Base-by-base conservation (phyloP, 345 rosid species). In the Syzygium jambos region DNA sequence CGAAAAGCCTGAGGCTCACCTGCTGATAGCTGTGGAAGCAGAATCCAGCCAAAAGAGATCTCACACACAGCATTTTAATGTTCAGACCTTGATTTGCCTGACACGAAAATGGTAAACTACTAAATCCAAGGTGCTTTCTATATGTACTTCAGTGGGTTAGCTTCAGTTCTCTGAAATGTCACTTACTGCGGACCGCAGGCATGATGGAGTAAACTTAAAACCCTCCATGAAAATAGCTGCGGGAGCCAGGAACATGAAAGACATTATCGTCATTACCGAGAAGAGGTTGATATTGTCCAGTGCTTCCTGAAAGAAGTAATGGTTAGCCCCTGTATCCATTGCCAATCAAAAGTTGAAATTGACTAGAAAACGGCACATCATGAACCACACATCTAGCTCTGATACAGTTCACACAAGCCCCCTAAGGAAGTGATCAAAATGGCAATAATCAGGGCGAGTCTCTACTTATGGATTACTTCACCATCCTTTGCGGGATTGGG, bases 201-300 rank as follows among this genome's bases (percentile, higher is more conserved):
- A 92, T 1, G 97, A 91, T 84, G 96, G 99, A 82, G 94, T 92
- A 82, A 96, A 88, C 93, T 94, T 95, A 82, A 90, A 38, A 30
- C 98, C 98, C 86, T 96, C 98, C 21, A 93, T 54, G 86, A 91
- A 87, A 90, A 95, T 86, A 55, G 98, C 98, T 10, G 91, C 34
- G 22, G 99, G 99, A 88, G 91, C 94, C 92, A 95, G 86, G 55
- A 96, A 90, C 65, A 91, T 86, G 86, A 96, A 95, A 52, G 97
- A 95, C 53, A 95, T 93, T 5, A 95, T 88, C 9, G 98, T 96
- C 89, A 97, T 91, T 25, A 94, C 91, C 23, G 98, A 96, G 94
- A 97, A 96, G 87, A 95, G 95, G 89, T 95, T 96, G 95, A 95
- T 89, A 89, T 96, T 96, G 91, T 97, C 98, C 96, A 97, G 77